Conservation (phyloP, 148 eudicot genomes). For the Pharnaceum exiguum region DNA sequence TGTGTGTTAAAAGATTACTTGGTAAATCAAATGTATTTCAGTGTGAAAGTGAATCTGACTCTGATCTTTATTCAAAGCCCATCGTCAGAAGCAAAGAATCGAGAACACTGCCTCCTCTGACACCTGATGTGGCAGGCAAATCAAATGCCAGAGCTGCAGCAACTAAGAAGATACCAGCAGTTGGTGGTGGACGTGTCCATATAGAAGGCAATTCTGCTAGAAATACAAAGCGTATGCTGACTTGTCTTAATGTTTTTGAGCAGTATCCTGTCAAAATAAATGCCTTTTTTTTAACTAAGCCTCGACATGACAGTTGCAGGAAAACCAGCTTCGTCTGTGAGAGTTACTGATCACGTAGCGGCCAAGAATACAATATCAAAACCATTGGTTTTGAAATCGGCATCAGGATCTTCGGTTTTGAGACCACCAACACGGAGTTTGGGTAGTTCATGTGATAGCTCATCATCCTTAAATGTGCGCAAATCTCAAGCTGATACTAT, state of each 20-base stretch:
- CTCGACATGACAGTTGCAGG: slow-evolving; percentile 31
- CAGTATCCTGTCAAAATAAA: not conserved
- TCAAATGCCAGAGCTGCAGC: slow-evolving; percentile 24
- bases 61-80: slow-evolving; percentile 30
- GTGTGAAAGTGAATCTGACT: slow-evolving; percentile 17
- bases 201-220: slow-evolving; percentile 33
- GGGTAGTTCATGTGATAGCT: slow-evolving; percentile 48
- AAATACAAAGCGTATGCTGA: slow-evolving; percentile 27
- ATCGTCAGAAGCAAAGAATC: slow-evolving; percentile 33
- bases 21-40: not conserved
- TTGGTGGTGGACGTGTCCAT: slow-evolving; percentile 42
- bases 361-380: slow-evolving; percentile 40
- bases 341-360: slow-evolving; percentile 27
- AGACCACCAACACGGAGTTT: slow-evolving; percentile 30
- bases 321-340: slow-evolving; percentile 33
- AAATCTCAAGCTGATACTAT: slow-evolving; percentile 27
- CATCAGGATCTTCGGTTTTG: slow-evolving; percentile 37
- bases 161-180: slow-evolving; percentile 46
- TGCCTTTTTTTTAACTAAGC: not conserved
- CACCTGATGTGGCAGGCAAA: slow-evolving; percentile 34
- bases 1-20: not conserved
- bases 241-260: not conserved
- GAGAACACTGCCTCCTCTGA: slow-evolving; percentile 32
- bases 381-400: slow-evolving; percentile 34
- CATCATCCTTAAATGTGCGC: slow-evolving; percentile 29